Base-by-base conservation (phyloP, 2,329 filamentous ascomycete species). In the Penicillium sp. region DNA sequence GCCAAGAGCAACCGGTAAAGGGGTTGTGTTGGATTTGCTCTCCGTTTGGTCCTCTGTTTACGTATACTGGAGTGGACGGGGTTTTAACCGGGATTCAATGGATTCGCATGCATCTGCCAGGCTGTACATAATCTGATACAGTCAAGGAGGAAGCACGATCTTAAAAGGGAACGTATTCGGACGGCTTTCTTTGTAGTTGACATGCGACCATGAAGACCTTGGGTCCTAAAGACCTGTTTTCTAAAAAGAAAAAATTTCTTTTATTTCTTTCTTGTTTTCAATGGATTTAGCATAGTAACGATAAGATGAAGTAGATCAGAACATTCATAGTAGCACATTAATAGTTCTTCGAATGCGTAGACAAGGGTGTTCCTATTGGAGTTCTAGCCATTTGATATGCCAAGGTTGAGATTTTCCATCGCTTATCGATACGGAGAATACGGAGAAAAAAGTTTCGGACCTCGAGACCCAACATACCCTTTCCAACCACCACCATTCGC, bases 1-100 rank as follows among this genome's bases (percentile, higher is more conserved):
- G 93, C 93, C 80, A 99, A 99, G 89, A 89, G 84, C 85, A 99
- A 99, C 87, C 89, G 93, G 87, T 99, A 97, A 91, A 91, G 59
- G 59, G 64, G 52, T 60, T 64, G 59, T 67, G 56, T 64, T 66
- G 62, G 64, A 60, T 60, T 58, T 63, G 60, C 66, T 71, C 63
- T 69, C 63, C 66, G 62, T 70, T 67, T 67, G 62, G 63, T 66
- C 59, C 66, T 67, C 56, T 60, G 68, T 67, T 68, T 65, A 65
- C 63, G 64, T 63, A 64, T 69, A 60, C 60, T 64, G 66, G 67
- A 67, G 66, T 69, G 66, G 65, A 71, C 66, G 67, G 68, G 62
- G 50, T 58, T 62, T 67, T 65, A 60, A 61, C 62, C 62, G 65
- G 65, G 65, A 66, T 70, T 67, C 67, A 67, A 66, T 69, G 64